Base-by-base conservation (phyloP, 768 basidiomycete species). In the Serendipita sp. region DNA sequence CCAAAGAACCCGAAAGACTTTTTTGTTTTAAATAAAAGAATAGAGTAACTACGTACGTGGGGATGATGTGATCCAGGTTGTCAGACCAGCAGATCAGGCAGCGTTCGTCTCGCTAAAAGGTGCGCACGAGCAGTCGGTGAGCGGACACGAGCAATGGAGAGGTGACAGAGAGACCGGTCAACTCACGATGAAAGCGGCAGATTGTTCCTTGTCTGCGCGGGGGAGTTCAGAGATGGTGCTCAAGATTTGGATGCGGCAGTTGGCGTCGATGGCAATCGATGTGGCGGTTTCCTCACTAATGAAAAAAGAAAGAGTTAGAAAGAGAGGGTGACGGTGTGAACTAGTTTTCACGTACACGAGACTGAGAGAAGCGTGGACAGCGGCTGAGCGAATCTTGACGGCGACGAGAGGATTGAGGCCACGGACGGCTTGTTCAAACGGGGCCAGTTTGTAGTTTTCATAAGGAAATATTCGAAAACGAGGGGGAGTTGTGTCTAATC, bases 11-110 rank as follows among this genome's bases (percentile, higher is more conserved):
- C 24, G 24, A 24, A 24, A 24, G 24, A 24, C 24, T 24, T 24
- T 24, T 24, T 24, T 24, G 24, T 24, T 24, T 24, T 24, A 24
- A 24, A 24, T 24, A 24, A 24, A 24, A 24, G 24, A 24, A 24
- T 24, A 24, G 24, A 24, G 24, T 24, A 24, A 24, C 24, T 24
- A 51, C 75, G 60, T 74, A 76, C 37, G 74, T 77, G 56, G 56
- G 56, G 32, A 93, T 83, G 72, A 93, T 87, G 68, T 78, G 79
- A 70, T 91, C 88, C 47, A 92, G 78, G 0, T 82, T 80, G 71
- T 91, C 87, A 18, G 86, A 84, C 90, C 90, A 93, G 67, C 92
- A 83, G 67, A 92, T 81, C 64, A 93, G 79, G 16, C 88, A 86
- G 44, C 87, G 82, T 72, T 92, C 91, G 72, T 91, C 86, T 53